Evolutionary conservation across 306 rosid genomes (phyloP).

Genomic region (Quercus ilex): DNA sequence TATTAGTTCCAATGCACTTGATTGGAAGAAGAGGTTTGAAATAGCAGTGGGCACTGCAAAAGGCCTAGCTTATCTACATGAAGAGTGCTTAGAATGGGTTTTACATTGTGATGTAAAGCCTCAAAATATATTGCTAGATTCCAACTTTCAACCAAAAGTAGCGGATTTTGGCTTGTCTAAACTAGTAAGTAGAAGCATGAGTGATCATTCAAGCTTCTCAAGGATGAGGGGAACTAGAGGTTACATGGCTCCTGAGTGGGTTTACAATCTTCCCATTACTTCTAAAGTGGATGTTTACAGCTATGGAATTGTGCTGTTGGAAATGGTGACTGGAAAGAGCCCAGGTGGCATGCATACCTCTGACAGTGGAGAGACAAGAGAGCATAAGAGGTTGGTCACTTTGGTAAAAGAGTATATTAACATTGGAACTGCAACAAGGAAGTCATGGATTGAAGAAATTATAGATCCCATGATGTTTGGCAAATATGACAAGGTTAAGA

Average conservation of each 20-base stretch:
- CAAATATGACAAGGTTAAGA: background rate
- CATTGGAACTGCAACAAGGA: background rate
- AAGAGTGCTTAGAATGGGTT: slow-evolving; percentile 40
- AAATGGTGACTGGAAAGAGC: slow-evolving; percentile 26
- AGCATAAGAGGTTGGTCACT: too few species aligned
- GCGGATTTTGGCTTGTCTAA: too few species aligned
- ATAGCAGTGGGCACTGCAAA: slow-evolving; percentile 37
- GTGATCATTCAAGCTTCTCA: slow-evolving; percentile 13
- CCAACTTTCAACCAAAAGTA: too few species aligned
- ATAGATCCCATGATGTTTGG: slow-evolving; percentile 19
- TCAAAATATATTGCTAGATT: too few species aligned
- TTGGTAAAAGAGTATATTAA: too few species aligned
- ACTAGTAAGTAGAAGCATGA: background rate
- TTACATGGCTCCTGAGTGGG: slow-evolving; percentile 38
- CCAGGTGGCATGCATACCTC: background rate
- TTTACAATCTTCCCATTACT: slow-evolving; percentile 24
- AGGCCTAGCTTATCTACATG: slow-evolving; percentile 37
- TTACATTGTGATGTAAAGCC: too few species aligned
- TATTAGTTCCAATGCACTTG: slow-evolving; percentile 14
- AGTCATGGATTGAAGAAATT: slow-evolving; percentile 5
- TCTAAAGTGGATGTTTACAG: slow-evolving; percentile 31
- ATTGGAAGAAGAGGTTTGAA: slow-evolving; percentile 28
- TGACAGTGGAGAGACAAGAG: too few species aligned
- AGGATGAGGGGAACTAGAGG: slow-evolving; percentile 34
- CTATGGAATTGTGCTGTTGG: slow-evolving; percentile 16